phyloP scores from a whole-genome alignment of 176 grass and related monocot genomes.

The Guadua angustifolia region DNA sequence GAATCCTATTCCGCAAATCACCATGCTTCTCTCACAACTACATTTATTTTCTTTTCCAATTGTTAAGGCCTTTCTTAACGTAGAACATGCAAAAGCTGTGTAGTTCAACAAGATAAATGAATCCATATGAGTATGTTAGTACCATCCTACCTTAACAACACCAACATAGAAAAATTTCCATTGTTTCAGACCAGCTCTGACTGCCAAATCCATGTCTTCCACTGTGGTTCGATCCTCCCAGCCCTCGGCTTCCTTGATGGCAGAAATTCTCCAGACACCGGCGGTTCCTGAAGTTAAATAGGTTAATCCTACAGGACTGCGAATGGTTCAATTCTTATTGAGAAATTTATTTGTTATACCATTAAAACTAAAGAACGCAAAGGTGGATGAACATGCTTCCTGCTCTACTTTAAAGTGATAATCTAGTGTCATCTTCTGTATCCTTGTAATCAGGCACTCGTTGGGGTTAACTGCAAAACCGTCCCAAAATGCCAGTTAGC shows the following conservation, averaged over 20 bases:
- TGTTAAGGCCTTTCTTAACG: no score
- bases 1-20: no score
- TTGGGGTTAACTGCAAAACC: constrained; percentile 98
- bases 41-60: no score
- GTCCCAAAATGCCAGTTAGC: constrained; percentile 97
- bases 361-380: constrained; percentile 97
- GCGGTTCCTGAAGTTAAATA: constrained; percentile 75
- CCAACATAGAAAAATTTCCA: no score
- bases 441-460: constrained; percentile 93
- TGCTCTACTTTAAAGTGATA: constrained; percentile 99
- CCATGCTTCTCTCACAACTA: no score
- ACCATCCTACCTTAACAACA: no score
- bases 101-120: no score
- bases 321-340: background rate
- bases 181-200: no score
- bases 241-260: constrained; percentile 82
- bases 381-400: constrained; percentile 81
- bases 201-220: constrained; percentile 99
- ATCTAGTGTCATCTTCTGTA: constrained; percentile 96
- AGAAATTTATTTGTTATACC: constrained; percentile 53
- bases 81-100: no score
- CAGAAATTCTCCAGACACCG: constrained; percentile 89
- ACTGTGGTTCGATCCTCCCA: constrained; percentile 98
- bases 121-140: no score
- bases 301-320: constrained; percentile 7